Percentiles rank a stretch among this genome's conserved stretches.
These are phyloP conservation scores for Podospora comata DNA, from an alignment of 495 filamentous ascomycete genomes.

Conservation along the genomic window DNA sequence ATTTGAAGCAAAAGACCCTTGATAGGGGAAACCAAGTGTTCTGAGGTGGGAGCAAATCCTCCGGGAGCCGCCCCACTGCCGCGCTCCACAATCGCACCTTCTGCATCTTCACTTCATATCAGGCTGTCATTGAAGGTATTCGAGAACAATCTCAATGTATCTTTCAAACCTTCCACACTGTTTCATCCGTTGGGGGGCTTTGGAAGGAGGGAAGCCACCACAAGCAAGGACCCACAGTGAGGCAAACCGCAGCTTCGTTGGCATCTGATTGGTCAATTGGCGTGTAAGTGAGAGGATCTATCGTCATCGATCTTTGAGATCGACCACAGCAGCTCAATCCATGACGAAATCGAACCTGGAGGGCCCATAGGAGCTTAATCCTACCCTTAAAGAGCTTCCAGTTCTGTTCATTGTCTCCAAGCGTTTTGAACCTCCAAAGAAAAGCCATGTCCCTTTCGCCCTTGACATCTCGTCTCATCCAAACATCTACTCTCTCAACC, in stretches of 20 bases:
- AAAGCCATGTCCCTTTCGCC: slow-evolving; percentile 12
- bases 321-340: not conserved
- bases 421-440: not conserved
- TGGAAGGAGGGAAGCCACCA: not conserved
- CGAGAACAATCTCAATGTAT: not conserved
- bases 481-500: slow-evolving; percentile 3
- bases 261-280: slow-evolving; percentile 12
- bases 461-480: slow-evolving; percentile 10
- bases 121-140: not conserved
- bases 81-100: not conserved
- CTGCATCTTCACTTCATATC: not conserved
- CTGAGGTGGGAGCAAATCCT: not conserved
- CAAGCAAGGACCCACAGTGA: not conserved
- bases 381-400: not conserved
- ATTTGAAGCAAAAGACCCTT: too few species aligned
- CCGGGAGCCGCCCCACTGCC: not conserved
- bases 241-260: not conserved
- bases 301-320: slow-evolving; percentile 13
- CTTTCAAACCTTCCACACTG: not conserved
- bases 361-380: not conserved
- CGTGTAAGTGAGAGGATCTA: slow-evolving; percentile 7
- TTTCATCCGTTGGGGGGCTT: not conserved
- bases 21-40: not conserved
- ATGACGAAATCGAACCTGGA: not conserved
- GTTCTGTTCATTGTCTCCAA: not conserved